phyloP scores from a whole-genome alignment of 371 early-diverging fungal species.

The Mucor racemosus region DNA sequence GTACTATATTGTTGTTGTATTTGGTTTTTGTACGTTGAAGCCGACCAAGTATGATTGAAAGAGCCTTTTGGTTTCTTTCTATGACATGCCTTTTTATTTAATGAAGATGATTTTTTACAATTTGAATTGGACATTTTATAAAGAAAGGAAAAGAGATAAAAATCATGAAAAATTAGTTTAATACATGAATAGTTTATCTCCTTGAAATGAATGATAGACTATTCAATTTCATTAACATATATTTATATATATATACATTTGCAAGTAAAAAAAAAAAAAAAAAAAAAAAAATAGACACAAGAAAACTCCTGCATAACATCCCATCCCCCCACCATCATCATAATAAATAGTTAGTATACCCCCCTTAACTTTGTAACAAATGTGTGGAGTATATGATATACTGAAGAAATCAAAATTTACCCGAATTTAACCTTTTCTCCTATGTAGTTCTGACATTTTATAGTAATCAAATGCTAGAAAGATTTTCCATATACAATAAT shows the following conservation, averaged over 20 bases:
- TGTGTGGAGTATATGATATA: neutral
- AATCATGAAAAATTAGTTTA: neutral
- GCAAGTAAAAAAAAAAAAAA: neutral
- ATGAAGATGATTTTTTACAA: neutral
- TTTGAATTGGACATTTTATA: slow-evolving; percentile 3
- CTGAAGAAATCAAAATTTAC: neutral
- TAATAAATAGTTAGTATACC: neutral
- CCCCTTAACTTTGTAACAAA: slow-evolving; percentile 8
- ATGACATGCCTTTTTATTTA: neutral
- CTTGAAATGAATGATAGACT: neutral
- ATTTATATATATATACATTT: neutral
- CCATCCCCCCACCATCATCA: neutral
- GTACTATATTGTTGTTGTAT: neutral
- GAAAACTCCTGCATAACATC: neutral
- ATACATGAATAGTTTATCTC: slow-evolving; percentile 10
- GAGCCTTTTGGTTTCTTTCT: neutral
- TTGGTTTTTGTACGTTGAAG: neutral
- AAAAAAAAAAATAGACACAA: neutral
- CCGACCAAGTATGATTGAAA: slow-evolving; percentile 16
- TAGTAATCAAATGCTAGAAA: neutral
- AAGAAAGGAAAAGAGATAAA: slow-evolving; percentile 5
- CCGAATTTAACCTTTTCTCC: slow-evolving; percentile 7
- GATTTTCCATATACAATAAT: neutral
- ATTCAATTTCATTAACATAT: slow-evolving; percentile 7
- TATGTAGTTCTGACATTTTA: neutral